phyloP scores from a whole-genome alignment of 2,329 filamentous ascomycete genomes.

The Dothistroma pini region DNA sequence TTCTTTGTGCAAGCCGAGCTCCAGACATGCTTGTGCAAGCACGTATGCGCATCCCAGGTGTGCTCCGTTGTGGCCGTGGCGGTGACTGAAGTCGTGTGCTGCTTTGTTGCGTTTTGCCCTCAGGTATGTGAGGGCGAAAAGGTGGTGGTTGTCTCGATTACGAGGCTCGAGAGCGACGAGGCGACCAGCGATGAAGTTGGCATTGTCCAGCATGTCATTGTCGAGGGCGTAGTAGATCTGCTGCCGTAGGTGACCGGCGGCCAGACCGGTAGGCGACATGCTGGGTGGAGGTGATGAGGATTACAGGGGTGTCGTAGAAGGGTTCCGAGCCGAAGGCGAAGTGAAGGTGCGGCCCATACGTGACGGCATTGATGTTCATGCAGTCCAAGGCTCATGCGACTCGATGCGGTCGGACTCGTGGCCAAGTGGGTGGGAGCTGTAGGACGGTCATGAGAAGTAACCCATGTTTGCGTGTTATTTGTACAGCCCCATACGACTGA shows the following conservation, averaged over 20 bases:
- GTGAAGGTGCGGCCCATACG: neutral
- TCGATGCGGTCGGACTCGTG: neutral
- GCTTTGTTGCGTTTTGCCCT: constrained; percentile 78
- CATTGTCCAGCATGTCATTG: constrained; percentile 83
- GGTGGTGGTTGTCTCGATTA: constrained; percentile 73
- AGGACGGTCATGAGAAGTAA: neutral
- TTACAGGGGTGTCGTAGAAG: neutral
- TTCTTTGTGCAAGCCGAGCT: constrained; percentile 72
- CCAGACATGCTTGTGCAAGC: constrained; percentile 83
- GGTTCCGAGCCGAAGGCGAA: neutral
- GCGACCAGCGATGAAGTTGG: constrained; percentile 87
- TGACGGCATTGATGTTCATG: neutral
- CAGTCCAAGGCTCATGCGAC: neutral
- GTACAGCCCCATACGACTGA: neutral
- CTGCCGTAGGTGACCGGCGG: constrained; percentile 60
- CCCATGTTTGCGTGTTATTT: neutral
- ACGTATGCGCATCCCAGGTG: constrained; percentile 88
- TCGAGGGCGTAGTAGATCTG: constrained; percentile 75
- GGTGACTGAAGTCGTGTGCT: constrained; percentile 77
- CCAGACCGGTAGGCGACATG: constrained; percentile 55
- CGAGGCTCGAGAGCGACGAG: constrained; percentile 79
- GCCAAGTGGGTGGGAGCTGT: neutral
- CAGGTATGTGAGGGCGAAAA: constrained; percentile 80
- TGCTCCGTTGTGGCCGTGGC: constrained; percentile 63
- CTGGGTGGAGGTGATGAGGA: constrained; percentile 20